These are phyloP conservation scores for Yarrowia keelungensis DNA, from an alignment of 805 yeast genomes.

Conservation along the genomic window DNA sequence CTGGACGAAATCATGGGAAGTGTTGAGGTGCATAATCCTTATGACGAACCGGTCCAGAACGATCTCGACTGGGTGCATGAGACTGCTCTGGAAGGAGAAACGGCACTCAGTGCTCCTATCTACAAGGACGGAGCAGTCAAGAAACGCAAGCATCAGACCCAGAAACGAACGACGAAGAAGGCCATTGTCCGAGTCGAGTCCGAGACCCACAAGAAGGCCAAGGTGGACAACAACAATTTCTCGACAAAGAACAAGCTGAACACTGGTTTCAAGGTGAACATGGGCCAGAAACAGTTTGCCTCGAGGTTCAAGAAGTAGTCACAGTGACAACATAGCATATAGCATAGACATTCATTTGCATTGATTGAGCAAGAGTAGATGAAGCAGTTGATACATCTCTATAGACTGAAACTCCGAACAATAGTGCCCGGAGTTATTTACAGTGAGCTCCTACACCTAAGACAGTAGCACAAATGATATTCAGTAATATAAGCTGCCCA, in stretches of 20 bases:
- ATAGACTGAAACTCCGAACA: too few relatives aligned
- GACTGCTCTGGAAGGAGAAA: constrained; percentile 1
- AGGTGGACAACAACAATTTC: constrained; percentile 31
- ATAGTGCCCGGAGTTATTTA: too few relatives aligned
- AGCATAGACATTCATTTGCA: background rate
- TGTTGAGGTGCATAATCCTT: constrained; percentile 19
- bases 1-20: constrained; percentile 24
- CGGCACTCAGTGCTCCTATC: constrained; percentile 19
- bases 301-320: constrained; percentile 19
- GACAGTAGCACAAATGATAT: too few relatives aligned
- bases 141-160: constrained; percentile 28
- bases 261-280: constrained; percentile 33
- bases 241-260: constrained; percentile 8
- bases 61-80: constrained; percentile 33
- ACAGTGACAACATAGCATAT: background rate
- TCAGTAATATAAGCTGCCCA: too few relatives aligned
- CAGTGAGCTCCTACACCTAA: too few relatives aligned
- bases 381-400: too few relatives aligned
- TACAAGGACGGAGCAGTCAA: background rate
- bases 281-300: constrained; percentile 29
- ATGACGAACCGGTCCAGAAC: constrained; percentile 22
- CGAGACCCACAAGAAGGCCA: constrained; percentile 13
- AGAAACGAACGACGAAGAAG: constrained; percentile 28
- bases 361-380: too few relatives aligned
- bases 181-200: constrained; percentile 23